Conservation (phyloP, 208 protist genomes). For the Phytomonas francai region DNA sequence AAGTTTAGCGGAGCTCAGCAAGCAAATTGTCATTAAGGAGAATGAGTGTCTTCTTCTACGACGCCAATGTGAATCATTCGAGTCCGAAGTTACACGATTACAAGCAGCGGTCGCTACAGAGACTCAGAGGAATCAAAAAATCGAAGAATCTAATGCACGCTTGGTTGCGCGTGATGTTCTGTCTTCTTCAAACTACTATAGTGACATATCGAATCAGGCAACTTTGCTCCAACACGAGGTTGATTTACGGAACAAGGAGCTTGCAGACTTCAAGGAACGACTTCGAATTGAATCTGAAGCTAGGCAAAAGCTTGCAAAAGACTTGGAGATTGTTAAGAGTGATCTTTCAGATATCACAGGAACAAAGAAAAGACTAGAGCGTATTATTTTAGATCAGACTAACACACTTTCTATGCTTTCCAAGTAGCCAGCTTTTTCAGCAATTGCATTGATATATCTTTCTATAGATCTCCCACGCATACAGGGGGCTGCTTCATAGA, state of each 20-base stretch:
- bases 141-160: slow-evolving; percentile 70
- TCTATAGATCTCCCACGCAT: background rate
- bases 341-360: slow-evolving; percentile 35
- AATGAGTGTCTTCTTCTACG: slow-evolving; percentile 70
- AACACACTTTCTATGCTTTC: slow-evolving; percentile 57
- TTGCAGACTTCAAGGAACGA: slow-evolving; percentile 9
- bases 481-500: background rate
- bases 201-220: background rate
- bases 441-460: slow-evolving; percentile 4
- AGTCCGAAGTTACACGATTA: slow-evolving; percentile 38
- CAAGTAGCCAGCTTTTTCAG: slow-evolving; percentile 17
- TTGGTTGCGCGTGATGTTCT: slow-evolving; percentile 59
- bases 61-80: slow-evolving; percentile 42
- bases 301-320: slow-evolving; percentile 10
- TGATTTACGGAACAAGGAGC: slow-evolving; percentile 3
- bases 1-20: slow-evolving; percentile 68
- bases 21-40: slow-evolving; percentile 70
- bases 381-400: slow-evolving; percentile 73
- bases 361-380: slow-evolving; percentile 70
- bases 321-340: slow-evolving; percentile 23
- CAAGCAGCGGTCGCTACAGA: slow-evolving; percentile 25
- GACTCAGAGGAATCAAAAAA: slow-evolving; percentile 23
- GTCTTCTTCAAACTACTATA: slow-evolving; percentile 4
- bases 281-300: slow-evolving; percentile 21
- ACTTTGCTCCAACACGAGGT: background rate